phyloP scores from a whole-genome alignment of 2,329 filamentous ascomycete species.

The Curvularia eragrostidis region DNA sequence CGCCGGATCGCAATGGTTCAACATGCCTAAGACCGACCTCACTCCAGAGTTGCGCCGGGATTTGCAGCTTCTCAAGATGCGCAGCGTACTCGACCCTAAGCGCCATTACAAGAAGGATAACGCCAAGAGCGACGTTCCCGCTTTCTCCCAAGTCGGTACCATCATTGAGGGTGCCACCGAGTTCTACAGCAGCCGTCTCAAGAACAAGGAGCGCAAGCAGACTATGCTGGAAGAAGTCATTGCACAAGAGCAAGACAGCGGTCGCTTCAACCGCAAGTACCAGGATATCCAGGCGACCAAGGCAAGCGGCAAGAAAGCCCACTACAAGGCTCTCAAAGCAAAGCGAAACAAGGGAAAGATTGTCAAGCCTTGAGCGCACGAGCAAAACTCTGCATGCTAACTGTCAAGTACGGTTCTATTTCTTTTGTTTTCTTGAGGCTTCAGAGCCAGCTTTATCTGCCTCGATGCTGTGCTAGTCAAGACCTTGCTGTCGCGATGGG shows the following conservation, averaged over 20 bases:
- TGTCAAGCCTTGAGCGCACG: conserved; percentile 41
- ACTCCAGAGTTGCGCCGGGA: conserved; percentile 88
- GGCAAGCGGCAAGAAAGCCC: conserved; percentile 84
- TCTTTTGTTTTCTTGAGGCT: neutral
- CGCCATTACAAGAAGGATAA: conserved; percentile 88
- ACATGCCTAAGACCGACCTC: conserved; percentile 82
- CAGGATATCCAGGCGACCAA: conserved; percentile 82
- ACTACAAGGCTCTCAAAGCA: conserved; percentile 80
- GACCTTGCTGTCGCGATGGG: neutral
- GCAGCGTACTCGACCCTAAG: conserved; percentile 86
- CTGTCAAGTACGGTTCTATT: neutral
- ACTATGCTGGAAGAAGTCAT: conserved; percentile 88
- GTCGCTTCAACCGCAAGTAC: conserved; percentile 87
- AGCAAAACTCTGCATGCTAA: neutral
- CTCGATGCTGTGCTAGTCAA: neutral
- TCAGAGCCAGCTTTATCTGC: conserved; percentile 3
- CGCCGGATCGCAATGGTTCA: conserved; percentile 84
- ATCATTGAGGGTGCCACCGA: conserved; percentile 89
- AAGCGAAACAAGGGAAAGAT: conserved; percentile 57
- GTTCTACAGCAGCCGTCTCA: conserved; percentile 79
- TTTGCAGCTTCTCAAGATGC: conserved; percentile 86
- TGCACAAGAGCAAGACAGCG: conserved; percentile 67
- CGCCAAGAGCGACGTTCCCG: conserved; percentile 72
- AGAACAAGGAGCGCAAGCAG: conserved; percentile 85
- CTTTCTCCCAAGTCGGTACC: conserved; percentile 87